Base-by-base conservation (phyloP, 164 flowering plant species). In the Paratinospora sagittata region DNA sequence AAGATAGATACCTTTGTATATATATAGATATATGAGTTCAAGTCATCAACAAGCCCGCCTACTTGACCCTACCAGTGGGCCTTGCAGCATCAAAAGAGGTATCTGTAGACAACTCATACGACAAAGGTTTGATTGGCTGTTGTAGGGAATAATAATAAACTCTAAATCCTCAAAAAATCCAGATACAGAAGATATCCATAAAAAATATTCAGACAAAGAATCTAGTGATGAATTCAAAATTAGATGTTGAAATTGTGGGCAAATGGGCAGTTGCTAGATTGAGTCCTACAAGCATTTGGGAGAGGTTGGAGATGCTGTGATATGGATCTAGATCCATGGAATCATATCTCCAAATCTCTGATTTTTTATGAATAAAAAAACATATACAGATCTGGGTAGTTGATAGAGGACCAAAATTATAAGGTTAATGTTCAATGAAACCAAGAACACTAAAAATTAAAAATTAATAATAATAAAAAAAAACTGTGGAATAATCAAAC, bases 21-120 rank as follows among this genome's bases (percentile, higher is more conserved):
- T 55, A 63, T 82, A 62, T 78, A 36, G 74, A 81, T 70, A 3
- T 39, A 39, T 2, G 19, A 52, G 21, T 3, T 52, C 23, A 52
- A 73, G 76, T 67, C 23, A 66, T 21, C 24, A 73, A 6, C 74
- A 80, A 80, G 76, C 85, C 87, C 87, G 80, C 86, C 80, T n/a
- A n/a, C n/a, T n/a, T 68, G 82, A 81, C 79, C 74, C 77, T 69
- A 27, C 41, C 45, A 81, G 77, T 84, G 87, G 82, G 83, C 82
- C 78, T 74, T 74, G 13, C 37, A 39, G 13, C 13, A 70, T 5
- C 27, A 68, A 72, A 70, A 64, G 60, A 27, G 70, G 43, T 27
- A 74, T 52, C 63, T 68, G 27, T 63, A 68, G 70, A 57, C 58
- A 64, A 70, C 65, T 65, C 67, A 58, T 36, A 71, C 34, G 21